A percentile compares a stretch with the other conserved stretches of the same genome.
These are phyloP conservation scores for Polyporus tsugae DNA, from an alignment of 1,284 basidiomycete genomes.

Conservation along the genomic window DNA sequence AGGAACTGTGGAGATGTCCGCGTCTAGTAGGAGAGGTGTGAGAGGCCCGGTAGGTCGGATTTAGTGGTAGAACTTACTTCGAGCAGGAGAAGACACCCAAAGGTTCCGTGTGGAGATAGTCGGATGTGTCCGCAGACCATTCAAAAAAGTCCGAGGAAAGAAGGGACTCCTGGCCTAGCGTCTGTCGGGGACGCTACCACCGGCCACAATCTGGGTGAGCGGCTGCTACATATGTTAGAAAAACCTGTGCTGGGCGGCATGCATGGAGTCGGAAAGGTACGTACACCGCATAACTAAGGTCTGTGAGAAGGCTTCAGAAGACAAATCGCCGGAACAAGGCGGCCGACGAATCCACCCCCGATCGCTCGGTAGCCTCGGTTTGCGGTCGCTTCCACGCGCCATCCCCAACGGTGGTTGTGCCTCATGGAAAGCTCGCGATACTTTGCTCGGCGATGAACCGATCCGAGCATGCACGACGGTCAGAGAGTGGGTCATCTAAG, in stretches of 20 bases:
- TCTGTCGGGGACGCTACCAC: constrained; percentile 20
- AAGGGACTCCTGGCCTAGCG: constrained; percentile 10
- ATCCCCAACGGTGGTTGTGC: constrained; percentile 5
- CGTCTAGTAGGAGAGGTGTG: constrained; percentile 8
- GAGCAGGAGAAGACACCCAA: constrained; percentile 11
- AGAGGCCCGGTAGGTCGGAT: constrained; percentile 18
- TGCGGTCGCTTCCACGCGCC: constrained; percentile 4
- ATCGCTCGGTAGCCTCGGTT: neutral
- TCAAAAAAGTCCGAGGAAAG: constrained; percentile 23
- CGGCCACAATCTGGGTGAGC: constrained; percentile 13
- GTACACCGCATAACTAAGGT: constrained; percentile 9
- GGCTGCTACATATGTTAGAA: constrained; percentile 19
- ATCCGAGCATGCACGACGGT: constrained; percentile 4
- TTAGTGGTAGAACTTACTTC: constrained; percentile 3
- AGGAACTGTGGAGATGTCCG: neutral
- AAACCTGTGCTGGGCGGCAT: neutral
- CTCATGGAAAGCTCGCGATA: constrained; percentile 15
- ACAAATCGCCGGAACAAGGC: constrained; percentile 10
- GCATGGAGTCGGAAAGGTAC: neutral
- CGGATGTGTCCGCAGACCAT: constrained; percentile 12
- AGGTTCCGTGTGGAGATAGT: constrained; percentile 22
- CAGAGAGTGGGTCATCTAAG: constrained; percentile 10
- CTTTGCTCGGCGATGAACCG: constrained; percentile 15
- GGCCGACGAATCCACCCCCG: constrained; percentile 19
- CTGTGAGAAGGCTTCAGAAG: constrained; percentile 7